A percentile compares a stretch with the other conserved stretches of the same genome.
These are phyloP conservation scores for Aspergillus brasiliensis DNA, from an alignment of 2,329 filamentous ascomycete genomes.

Conservation along the genomic window DNA sequence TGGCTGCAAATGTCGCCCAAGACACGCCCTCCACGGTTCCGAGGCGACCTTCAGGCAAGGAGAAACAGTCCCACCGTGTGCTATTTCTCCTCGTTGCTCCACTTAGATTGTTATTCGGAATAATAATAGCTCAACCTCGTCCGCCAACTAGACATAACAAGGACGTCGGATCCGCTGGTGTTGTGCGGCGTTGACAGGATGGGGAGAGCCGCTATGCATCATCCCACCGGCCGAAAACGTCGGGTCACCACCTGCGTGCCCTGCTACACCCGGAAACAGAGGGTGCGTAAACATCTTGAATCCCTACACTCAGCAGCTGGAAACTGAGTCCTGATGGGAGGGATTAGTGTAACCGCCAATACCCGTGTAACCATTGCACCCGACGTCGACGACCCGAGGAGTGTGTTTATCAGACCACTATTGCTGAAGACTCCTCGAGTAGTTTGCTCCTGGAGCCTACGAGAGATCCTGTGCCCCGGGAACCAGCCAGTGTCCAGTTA, in stretches of 20 bases:
- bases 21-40: too few species aligned
- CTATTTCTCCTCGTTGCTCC: too few species aligned
- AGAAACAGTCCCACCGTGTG: too few species aligned
- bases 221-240: constrained; percentile 7
- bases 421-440: neutral
- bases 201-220: neutral
- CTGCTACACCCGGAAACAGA: constrained; percentile 13
- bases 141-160: too few species aligned
- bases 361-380: constrained; percentile 13
- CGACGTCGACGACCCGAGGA: constrained; percentile 12
- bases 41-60: too few species aligned
- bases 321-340: neutral
- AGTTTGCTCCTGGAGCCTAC: neutral
- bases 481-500: neutral
- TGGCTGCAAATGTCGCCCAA: too few species aligned
- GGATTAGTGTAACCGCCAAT: constrained; percentile 12
- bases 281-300: constrained; percentile 1
- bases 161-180: too few species aligned
- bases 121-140: too few species aligned
- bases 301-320: neutral
- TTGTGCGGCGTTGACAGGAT: neutral
- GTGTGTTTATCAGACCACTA: constrained; percentile 5
- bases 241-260: constrained; percentile 9
- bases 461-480: neutral
- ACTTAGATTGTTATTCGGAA: too few species aligned